Evolutionary conservation across 2,329 filamentous ascomycete species (phyloP), one percentile per base, ranked within the genome.

Genomic region (Exophiala sideris): DNA sequence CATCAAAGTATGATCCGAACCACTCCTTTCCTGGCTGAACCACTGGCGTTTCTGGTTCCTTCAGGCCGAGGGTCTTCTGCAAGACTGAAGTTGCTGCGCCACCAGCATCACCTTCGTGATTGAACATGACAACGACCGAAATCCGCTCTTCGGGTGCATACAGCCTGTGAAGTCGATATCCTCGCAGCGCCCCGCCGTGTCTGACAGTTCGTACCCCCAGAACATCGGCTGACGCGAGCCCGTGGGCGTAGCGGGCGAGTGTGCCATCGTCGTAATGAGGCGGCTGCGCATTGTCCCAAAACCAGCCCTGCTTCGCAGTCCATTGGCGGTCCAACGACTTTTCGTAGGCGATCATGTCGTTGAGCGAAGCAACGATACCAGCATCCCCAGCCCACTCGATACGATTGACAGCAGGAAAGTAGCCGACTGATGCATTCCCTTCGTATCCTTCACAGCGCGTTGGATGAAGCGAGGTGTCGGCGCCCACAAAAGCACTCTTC

Each of bases 351-450:
- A 76, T 67, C 74, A 77, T 76, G 57, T 77, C 74, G n/a, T 64
- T 61, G 2, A 76, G 67, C 5, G 73, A 71, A 45, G 72, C 74
- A 3, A 70, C 71, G 10, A 76, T 62, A 6, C 74, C 74, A 5
- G 74, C 74, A 63, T 76, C 74, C 2, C 73, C 74, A 14, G 73
- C 68, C 74, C 74, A 77, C 54, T 76, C 72, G 45, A 76, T 76
- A 0, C 66, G 65, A 49, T 77, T 76, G 10, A 64, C 49, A 3
- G 68, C 71, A 1, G 67, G 63, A 2, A 66, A 57, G 47, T 67
- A 76, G 0, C 74, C 74, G 7, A 56, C 48, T 11, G 66, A 48
- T 52, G 73, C 71, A 12, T 65, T 64, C 2, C 73, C 73, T 57
- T 77, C 74, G 54, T 77, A 75, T 7, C 74, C 74, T 2, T 75